Conservation (phyloP, 257 asterid species). For the Penstemon barbatus region DNA sequence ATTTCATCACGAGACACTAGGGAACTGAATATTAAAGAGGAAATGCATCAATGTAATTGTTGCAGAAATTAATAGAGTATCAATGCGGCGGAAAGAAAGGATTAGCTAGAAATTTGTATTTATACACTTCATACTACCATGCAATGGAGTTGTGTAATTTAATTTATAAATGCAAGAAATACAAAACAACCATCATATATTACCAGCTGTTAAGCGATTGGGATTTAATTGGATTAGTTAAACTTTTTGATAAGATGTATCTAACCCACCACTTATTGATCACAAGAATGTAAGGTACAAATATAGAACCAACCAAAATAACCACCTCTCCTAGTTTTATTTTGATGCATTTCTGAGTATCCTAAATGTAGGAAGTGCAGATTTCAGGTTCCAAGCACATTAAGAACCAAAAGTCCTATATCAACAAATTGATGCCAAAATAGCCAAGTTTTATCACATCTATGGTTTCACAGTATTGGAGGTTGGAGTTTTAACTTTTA, state of each 20-base stretch:
- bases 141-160: constrained; percentile 9
- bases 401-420: neutral
- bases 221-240: neutral
- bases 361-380: constrained; percentile 1
- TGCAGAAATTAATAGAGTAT: constrained; percentile 19
- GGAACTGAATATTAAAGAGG: constrained; percentile 48
- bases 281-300: neutral
- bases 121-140: neutral
- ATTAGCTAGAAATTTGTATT: neutral
- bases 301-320: neutral
- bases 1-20: constrained; percentile 45
- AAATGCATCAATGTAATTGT: constrained; percentile 23
- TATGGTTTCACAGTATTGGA: neutral
- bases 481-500: neutral
- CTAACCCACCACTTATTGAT: neutral
- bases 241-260: neutral
- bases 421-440: neutral
- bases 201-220: neutral
- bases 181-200: neutral
- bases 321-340: neutral
- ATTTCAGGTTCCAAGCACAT: constrained; percentile 18
- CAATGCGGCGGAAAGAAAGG: constrained; percentile 19
- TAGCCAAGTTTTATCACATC: neutral
- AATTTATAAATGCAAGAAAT: neutral
- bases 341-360: neutral